Conservation (phyloP, 208 protist genomes). For the Wallacemonas rigidus region DNA sequence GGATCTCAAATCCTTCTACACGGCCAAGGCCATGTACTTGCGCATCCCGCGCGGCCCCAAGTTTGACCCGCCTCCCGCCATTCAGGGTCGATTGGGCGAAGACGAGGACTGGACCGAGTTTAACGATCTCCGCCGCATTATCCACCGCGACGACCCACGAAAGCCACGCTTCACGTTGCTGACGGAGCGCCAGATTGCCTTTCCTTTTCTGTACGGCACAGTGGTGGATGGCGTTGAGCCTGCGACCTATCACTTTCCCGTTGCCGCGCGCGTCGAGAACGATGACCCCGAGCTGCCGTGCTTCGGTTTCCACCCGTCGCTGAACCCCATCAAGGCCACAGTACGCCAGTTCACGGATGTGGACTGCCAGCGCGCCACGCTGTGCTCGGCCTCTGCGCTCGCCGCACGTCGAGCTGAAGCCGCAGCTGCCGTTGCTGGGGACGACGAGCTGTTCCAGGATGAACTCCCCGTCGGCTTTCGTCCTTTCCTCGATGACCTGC, state of each 20-base stretch:
- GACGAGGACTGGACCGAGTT: slow-evolving; percentile 99
- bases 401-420: slow-evolving; percentile 28
- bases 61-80: slow-evolving; percentile 82
- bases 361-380: slow-evolving; percentile 27
- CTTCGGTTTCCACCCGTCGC: slow-evolving; percentile 98
- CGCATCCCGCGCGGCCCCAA: slow-evolving; percentile 99
- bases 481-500: slow-evolving; percentile 83
- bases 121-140: slow-evolving; percentile 99
- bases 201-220: slow-evolving; percentile 99
- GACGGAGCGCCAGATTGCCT: slow-evolving; percentile 99
- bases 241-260: slow-evolving; percentile 95
- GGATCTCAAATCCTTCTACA: slow-evolving; percentile 99
- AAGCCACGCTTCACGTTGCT: slow-evolving; percentile 95
- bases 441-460: slow-evolving; percentile 23
- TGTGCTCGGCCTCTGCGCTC: slow-evolving; percentile 43
- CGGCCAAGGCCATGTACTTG: slow-evolving; percentile 99
- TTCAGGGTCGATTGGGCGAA: slow-evolving; percentile 69
- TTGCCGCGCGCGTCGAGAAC: slow-evolving; percentile 92
- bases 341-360: slow-evolving; percentile 47
- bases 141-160: slow-evolving; percentile 96
- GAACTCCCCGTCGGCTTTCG: slow-evolving; percentile 70
- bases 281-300: slow-evolving; percentile 97
- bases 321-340: slow-evolving; percentile 97
- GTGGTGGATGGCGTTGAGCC: slow-evolving; percentile 94
- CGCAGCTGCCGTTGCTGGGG: background rate